These are phyloP conservation scores for Nemophila menziesii DNA, from an alignment of 257 asterid species.

Conservation along the genomic window DNA sequence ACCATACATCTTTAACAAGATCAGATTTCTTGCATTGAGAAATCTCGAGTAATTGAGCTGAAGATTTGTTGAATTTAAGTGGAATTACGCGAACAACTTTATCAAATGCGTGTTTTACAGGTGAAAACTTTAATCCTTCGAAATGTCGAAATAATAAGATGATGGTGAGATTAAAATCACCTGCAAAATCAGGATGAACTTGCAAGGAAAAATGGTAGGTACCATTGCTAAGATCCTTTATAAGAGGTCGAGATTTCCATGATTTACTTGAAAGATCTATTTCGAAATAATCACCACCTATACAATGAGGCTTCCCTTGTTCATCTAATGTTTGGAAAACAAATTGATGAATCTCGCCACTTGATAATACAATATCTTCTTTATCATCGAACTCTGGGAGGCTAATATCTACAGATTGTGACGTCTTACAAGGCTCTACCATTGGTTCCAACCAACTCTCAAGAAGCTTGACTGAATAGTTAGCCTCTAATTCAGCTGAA, in stretches of 20 bases:
- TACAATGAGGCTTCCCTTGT: slow-evolving; percentile 43
- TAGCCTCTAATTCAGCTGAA: slow-evolving; percentile 41
- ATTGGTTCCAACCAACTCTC: slow-evolving; percentile 50
- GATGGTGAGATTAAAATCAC: slow-evolving; percentile 61
- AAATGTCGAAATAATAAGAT: slow-evolving; percentile 50
- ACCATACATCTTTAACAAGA: slow-evolving; percentile 52
- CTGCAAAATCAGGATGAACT: slow-evolving; percentile 69
- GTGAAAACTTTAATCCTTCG: slow-evolving; percentile 57
- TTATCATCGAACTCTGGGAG: slow-evolving; percentile 40
- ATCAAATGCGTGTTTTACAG: slow-evolving; percentile 47
- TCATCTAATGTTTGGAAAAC: slow-evolving; percentile 67
- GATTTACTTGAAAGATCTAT: slow-evolving; percentile 62
- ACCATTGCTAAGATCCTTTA: slow-evolving; percentile 62
- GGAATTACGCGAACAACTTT: slow-evolving; percentile 44
- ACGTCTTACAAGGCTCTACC: slow-evolving; percentile 54
- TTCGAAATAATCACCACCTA: slow-evolving; percentile 85
- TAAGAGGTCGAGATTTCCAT: slow-evolving; percentile 83
- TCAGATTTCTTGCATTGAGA: slow-evolving; percentile 43
- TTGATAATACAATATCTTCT: slow-evolving; percentile 25
- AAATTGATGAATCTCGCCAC: slow-evolving; percentile 60
- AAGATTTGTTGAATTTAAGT: slow-evolving; percentile 32
- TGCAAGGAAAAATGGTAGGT: slow-evolving; percentile 52
- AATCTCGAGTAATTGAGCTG: slow-evolving; percentile 28
- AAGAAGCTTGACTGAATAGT: slow-evolving; percentile 48
- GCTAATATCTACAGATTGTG: slow-evolving; percentile 41